Base-by-base conservation (phyloP, 257 asterid species). In the Ligustrum vulgare region DNA sequence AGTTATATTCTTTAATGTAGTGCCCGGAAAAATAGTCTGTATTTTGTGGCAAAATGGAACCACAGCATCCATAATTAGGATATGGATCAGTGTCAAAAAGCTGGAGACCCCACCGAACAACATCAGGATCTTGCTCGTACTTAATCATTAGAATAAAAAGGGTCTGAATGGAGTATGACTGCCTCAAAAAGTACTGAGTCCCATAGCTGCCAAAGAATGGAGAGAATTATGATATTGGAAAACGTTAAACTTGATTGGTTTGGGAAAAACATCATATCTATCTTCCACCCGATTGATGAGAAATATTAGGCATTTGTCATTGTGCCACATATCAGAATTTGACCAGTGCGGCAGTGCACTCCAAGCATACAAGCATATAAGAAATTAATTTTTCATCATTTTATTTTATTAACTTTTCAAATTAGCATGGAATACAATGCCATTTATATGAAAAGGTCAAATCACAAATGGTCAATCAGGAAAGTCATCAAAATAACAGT, bases 71-170 rank as follows among this genome's bases (percentile, higher is more conserved):
- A 77, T 81, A 87, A 77, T 85, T 85, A 32, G 96, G 81, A 80
- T 91, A 91, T n/a, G 97, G 98, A 86, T 91, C 96, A 4, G 96
- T 92, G 31, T 91, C 97, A 54, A 93, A 93, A 75, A 93, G 89
- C 87, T 88, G 93, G 82, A 89, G 97, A 47, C 98, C 98, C 98
- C 98, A 93, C 71, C 90, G 91, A 74, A 93, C 86, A 72, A 93
- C 96, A 79, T 93, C 98, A 6, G 96, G 93, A 88, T 91, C 97
- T 87, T 91, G 97, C 78, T 93, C 98, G 43, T 89, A 86, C 4
- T 96, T 84, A 70, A 89, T 84, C 98, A 93, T 93, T 73, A 80
- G 66, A 67, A 36, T 58, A n/a, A 36, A 8, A 37, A 72, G 32
- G 41, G 60, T 67, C 60, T 72, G 41, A 74, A 34, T 70, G 70